Base-by-base conservation (phyloP, 768 basidiomycete genomes). In the Suillus subaureus region DNA sequence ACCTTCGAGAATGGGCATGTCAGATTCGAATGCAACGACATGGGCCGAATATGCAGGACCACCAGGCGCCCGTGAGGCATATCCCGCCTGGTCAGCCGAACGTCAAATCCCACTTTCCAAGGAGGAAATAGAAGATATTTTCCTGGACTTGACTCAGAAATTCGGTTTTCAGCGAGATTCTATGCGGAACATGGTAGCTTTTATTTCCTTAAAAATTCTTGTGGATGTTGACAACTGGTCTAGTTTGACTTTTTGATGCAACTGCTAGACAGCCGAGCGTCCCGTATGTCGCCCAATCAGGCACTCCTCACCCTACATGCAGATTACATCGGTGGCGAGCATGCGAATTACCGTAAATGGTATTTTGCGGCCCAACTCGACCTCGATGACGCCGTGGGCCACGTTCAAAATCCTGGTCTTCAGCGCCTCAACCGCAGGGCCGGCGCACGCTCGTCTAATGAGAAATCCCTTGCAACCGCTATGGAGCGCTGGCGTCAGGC, bases 331-430 rank as follows among this genome's bases (percentile, higher is more conserved):
- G 97, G 97, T 26, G 97, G 97, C 4, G 93, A 97, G 77, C 91
- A 98, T 72, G 94, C 97, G 60, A 99, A 99, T 82, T 99, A 99
- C 80, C 93, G 97, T 67, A 98, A 98, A 81, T 99, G 97, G 97
- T 99, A 99, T 81, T 99, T 99, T 77, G 97, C 97, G 35, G 96
- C 97, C 23, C 97, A 99, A 77, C 89, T 99, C 66, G 97, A 99
- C 77, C 90, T 99, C 51, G 97, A 99, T 77, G 97, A 99, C 70
- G 97, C 96, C 57, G 90, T 99, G 62, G 97, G 97, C 35, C 88
- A 92, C 66, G 85, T 86, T 7, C 94, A 97, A 74, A 98, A 97
- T 75, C 94, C 95, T 0, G 96, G 96, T 64, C 81, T 97, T 6
- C 87, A 86, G 58, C 90, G 94, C 12, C 85, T 97, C n/a, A 86